Conservation (phyloP, 1,284 basidiomycete genomes). For the Malassezia sympodialis region DNA sequence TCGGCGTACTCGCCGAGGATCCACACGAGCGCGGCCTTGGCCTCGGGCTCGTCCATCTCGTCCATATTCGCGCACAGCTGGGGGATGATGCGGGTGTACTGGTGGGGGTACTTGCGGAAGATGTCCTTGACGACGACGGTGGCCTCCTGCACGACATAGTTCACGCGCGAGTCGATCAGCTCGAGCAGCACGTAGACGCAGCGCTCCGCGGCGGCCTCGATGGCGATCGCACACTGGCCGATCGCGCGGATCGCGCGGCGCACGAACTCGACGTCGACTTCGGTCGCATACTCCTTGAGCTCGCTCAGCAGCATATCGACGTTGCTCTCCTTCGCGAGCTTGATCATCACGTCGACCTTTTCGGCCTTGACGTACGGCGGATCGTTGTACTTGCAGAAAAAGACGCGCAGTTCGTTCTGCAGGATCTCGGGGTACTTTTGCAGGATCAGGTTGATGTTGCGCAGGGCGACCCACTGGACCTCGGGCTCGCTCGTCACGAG, state of each 20-base stretch:
- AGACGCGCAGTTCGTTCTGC: conserved; percentile 90
- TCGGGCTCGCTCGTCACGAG: conserved; percentile 57
- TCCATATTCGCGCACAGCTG: conserved; percentile 89
- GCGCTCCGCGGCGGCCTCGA: conserved; percentile 79
- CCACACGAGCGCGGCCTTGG: conserved; percentile 95
- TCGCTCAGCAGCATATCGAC: conserved; percentile 89
- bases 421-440: conserved; percentile 83
- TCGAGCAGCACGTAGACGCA: conserved; percentile 89
- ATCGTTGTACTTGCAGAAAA: conserved; percentile 99
- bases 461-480: conserved; percentile 89
- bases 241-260: conserved; percentile 87
- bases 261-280: conserved; percentile 97
- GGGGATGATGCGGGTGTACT: conserved; percentile 92
- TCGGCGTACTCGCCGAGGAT: conserved; percentile 96
- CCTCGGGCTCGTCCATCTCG: conserved; percentile 93
- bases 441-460: conserved; percentile 90
- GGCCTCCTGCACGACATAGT: conserved; percentile 95
- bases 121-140: conserved; percentile 99
- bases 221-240: conserved; percentile 90
- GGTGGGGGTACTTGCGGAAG: conserved; percentile 93
- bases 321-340: conserved; percentile 79
- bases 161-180: conserved; percentile 80
- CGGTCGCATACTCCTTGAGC: conserved; percentile 93
- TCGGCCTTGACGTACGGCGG: conserved; percentile 96
- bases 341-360: conserved; percentile 97